Percentiles rank a stretch among this genome's conserved stretches.
phyloP scores from a whole-genome alignment of 805 yeast genomes.

The Yarrowia porcina region DNA sequence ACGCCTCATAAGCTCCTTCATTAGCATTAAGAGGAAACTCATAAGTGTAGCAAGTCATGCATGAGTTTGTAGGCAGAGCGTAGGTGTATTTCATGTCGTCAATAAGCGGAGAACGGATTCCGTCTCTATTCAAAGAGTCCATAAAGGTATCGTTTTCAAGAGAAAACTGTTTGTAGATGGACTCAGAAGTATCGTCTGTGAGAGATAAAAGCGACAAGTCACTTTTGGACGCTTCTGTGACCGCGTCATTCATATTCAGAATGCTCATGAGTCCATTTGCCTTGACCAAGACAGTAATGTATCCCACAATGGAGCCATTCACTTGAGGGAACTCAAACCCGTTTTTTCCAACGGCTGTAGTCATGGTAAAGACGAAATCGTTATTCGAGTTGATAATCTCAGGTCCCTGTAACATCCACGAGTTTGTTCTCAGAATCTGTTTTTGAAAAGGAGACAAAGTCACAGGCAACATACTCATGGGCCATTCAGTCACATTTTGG shows the following conservation, averaged over 20 bases:
- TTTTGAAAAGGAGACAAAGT: neutral
- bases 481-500: neutral
- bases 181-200: conserved; percentile 12
- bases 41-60: conserved; percentile 29
- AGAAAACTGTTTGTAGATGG: neutral
- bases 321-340: conserved; percentile 13
- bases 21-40: conserved; percentile 27
- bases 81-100: conserved; percentile 23
- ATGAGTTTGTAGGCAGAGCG: conserved; percentile 29
- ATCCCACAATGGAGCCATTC: conserved; percentile 10
- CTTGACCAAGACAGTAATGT: neutral
- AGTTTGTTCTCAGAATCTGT: neutral
- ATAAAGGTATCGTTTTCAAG: neutral
- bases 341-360: conserved; percentile 14
- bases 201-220: neutral
- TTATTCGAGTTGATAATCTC: neutral
- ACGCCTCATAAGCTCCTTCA: neutral
- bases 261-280: neutral
- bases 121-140: neutral
- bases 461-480: conserved; percentile 1
- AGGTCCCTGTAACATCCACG: conserved; percentile 19
- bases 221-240: neutral
- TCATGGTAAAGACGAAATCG: conserved; percentile 20
- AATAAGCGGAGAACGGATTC: neutral
- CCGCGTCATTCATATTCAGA: neutral